A percentile compares a stretch with the other conserved stretches of the same genome.
Evolutionary conservation across 1,284 basidiomycete genomes (phyloP).

Genomic region (Ustilago tritici): DNA sequence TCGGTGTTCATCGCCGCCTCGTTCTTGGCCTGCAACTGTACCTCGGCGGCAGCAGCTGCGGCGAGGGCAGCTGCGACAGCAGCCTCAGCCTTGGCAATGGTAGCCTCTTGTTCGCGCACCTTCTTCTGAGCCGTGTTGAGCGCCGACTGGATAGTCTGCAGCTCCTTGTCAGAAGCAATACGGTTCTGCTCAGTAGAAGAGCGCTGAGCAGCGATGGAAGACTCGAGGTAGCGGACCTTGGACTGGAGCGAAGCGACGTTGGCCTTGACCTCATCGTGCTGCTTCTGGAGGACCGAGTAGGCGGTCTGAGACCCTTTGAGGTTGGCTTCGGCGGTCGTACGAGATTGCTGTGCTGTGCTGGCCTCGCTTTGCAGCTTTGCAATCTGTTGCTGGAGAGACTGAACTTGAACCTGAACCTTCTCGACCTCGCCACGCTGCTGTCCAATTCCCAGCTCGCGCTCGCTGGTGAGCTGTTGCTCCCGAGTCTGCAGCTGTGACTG

Average conservation of each 20-base stretch:
- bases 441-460: conserved; percentile 14
- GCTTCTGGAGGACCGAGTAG: conserved; percentile 37
- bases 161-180: conserved; percentile 49
- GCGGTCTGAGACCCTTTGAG: conserved; percentile 28
- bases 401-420: conserved; percentile 13
- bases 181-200: conserved; percentile 53
- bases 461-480: conserved; percentile 27
- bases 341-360: conserved; percentile 14
- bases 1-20: conserved; percentile 44
- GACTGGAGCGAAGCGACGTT: conserved; percentile 41
- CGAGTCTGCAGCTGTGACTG: conserved; percentile 20
- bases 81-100: conserved; percentile 40
- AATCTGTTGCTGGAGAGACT: conserved; percentile 14
- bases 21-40: conserved; percentile 40
- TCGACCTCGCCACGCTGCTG: conserved; percentile 23
- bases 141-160: conserved; percentile 50
- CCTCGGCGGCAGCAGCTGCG: conserved; percentile 40
- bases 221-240: conserved; percentile 53
- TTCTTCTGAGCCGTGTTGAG: conserved; percentile 50
- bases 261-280: conserved; percentile 48
- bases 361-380: conserved; percentile 14
- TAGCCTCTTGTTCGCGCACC: conserved; percentile 47
- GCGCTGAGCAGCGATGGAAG: conserved; percentile 42
- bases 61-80: conserved; percentile 43
- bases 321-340: conserved; percentile 24